A percentile compares a stretch with the other conserved stretches of the same genome.
Evolutionary conservation across 1,284 basidiomycete genomes (phyloP).

Genomic region (Trametes sp.): DNA sequence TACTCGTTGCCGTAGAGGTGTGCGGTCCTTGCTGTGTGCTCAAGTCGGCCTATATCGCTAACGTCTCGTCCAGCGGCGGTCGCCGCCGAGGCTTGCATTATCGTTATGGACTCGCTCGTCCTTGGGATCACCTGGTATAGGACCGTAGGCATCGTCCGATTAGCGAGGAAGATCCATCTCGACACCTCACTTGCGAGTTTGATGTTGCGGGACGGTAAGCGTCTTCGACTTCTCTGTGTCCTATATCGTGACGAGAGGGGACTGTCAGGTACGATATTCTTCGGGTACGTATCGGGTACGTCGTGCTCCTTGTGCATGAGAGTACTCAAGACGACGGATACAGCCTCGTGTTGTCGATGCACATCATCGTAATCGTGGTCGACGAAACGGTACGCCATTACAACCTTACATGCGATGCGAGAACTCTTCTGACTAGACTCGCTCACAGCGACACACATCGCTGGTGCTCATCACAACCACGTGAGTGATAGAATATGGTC

Average conservation of each 20-base stretch:
- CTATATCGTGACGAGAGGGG: neutral
- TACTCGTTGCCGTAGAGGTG: too few relatives aligned
- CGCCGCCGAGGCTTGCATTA: neutral
- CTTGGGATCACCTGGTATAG: conserved; percentile 27
- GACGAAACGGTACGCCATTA: neutral
- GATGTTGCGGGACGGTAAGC: conserved; percentile 24
- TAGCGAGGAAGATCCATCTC: conserved; percentile 11
- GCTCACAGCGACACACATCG: conserved; percentile 3
- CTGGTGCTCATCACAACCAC: conserved; percentile 1
- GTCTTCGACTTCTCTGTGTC: too few relatives aligned
- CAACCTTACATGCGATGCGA: neutral
- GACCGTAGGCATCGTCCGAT: conserved; percentile 11
- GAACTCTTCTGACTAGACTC: neutral
- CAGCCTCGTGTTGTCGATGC: conserved; percentile 3
- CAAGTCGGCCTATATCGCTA: neutral
- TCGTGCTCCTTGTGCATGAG: neutral
- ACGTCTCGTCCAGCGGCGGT: neutral
- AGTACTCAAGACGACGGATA: neutral
- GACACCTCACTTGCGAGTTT: conserved; percentile 3
- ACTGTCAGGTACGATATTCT: conserved; percentile 13
- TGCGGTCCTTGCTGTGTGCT: neutral
- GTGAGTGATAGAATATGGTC: conserved; percentile 7
- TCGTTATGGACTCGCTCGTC: conserved; percentile 12
- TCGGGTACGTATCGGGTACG: conserved; percentile 4
- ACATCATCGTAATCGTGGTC: conserved; percentile 12